Conservation (phyloP, 495 filamentous ascomycete species). For the Hyaloscypha bicolor region DNA sequence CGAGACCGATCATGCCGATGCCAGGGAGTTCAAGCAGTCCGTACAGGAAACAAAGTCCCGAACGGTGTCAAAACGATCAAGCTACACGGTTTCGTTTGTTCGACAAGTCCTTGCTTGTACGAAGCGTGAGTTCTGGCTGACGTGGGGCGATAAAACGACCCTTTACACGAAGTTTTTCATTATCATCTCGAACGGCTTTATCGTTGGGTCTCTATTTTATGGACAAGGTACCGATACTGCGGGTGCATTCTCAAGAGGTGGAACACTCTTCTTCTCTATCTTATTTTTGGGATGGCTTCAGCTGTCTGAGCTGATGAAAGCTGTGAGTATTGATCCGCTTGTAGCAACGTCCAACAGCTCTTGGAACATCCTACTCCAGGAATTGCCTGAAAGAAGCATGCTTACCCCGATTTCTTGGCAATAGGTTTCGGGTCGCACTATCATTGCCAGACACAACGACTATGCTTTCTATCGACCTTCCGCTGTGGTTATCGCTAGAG, state of each 20-base stretch:
- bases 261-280: conserved; percentile 72
- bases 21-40: conserved; percentile 67
- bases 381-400: too few species aligned
- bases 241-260: conserved; percentile 56
- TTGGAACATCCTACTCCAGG: too few species aligned
- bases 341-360: too few species aligned
- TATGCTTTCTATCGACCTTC: conserved; percentile 82
- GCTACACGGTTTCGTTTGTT: conserved; percentile 70
- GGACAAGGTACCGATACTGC: conserved; percentile 60
- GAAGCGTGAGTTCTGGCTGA: conserved; percentile 40
- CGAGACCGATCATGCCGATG: conserved; percentile 62
- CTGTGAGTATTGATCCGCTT: conserved; percentile 27
- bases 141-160: conserved; percentile 69
- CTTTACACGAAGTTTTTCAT: conserved; percentile 28
- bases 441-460: conserved; percentile 78
- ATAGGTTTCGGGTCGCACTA: conserved; percentile 44
- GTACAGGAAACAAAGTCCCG: conserved; percentile 68
- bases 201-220: conserved; percentile 74
- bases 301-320: conserved; percentile 61
- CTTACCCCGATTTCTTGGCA: too few species aligned
- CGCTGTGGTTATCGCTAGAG: conserved; percentile 73
- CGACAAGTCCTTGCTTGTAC: conserved; percentile 54
- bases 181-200: background rate
- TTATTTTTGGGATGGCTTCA: conserved; percentile 64
- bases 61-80: conserved; percentile 62